A percentile compares a stretch with the other conserved stretches of the same genome.
phyloP scores from a whole-genome alignment of 345 rosid genomes.

The Eucalyptus erythrocorys region DNA sequence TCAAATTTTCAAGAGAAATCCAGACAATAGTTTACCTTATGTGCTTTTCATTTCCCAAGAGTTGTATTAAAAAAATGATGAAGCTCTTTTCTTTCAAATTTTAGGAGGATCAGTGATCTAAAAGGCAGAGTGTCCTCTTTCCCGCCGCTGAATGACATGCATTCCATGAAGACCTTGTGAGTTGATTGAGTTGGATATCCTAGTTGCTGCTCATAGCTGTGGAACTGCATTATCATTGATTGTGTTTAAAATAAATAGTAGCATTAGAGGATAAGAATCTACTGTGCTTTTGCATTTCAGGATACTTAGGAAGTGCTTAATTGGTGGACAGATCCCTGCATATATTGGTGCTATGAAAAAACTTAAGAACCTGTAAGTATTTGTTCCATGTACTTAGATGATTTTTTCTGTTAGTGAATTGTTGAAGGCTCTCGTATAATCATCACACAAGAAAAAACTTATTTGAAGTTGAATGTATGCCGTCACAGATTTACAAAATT shows the following conservation, averaged over 20 bases:
- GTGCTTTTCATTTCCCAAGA: neutral
- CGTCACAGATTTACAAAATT: neutral
- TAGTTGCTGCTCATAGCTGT: neutral
- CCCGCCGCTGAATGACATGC: constrained; percentile 36
- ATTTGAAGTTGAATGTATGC: neutral
- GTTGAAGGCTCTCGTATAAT: neutral
- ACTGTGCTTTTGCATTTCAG: constrained; percentile 17
- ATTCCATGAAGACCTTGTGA: constrained; percentile 68
- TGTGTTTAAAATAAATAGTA: neutral
- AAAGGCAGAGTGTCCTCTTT: constrained; percentile 45
- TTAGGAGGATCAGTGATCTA: constrained; percentile 76
- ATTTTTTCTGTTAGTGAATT: neutral
- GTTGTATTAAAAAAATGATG: neutral
- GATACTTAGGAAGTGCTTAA: constrained; percentile 50
- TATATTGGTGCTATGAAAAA: constrained; percentile 44
- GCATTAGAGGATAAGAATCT: neutral
- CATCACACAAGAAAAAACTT: neutral
- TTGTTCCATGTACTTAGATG: neutral
- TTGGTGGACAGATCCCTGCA: constrained; percentile 48
- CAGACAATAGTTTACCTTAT: neutral
- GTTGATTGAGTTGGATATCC: constrained; percentile 6
- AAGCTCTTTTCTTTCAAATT: neutral
- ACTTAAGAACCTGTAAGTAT: constrained; percentile 64
- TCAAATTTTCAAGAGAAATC: neutral
- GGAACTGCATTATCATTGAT: neutral